Evolutionary conservation across 108 stramenopile species (phyloP), one percentile per base, ranked within the genome.

Genomic region (Pseudonitzschia multiseries): DNA sequence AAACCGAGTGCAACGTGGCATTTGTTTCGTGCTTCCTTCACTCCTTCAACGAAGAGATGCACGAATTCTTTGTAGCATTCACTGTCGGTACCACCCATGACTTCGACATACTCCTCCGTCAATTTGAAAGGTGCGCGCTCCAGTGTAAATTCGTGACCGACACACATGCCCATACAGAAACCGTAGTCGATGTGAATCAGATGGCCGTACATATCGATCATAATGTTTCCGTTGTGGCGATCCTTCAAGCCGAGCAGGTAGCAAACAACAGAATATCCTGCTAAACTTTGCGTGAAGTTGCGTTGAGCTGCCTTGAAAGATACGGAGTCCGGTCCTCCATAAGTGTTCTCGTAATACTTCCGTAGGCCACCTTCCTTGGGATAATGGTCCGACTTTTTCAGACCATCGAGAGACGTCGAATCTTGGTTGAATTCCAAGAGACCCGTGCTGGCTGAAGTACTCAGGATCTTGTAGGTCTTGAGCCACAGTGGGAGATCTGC

Each of bases 151-250:
- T 93, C 96, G 65, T 97, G 94, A 46, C 97, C 98, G 3, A 97
- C 96, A 18, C 94, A 95, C 91, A 95, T 96, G 57, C 98, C 98
- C 75, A 99, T 88, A 15, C 97, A 97, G 79, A 99, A 99, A 48
- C 99, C 99, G 82, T 98, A 99, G 76, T 99, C 99, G 71, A 99
- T 99, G 84, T 97, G 95, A 65, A 99, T 94, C 40, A 99, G 56
- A 69, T 91, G 97, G 10, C 99, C 99, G 29, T 84, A 78, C 21
- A 83, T 89, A 64, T 99, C 97, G 53, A 99, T 94, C 97, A 99
- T 98, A 61, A 99, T 97, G 78, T 99, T 99, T 24, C 99, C 99
- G 78, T 99, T 99, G 93, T 99, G 99, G 9, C 99, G 91, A 76
- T 99, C 99, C 75, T 99, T 99, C 72, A 99, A 75, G 31, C 93